These are phyloP conservation scores for Begonia loranthoides DNA, from an alignment of 306 rosid genomes.

Conservation along the genomic window DNA sequence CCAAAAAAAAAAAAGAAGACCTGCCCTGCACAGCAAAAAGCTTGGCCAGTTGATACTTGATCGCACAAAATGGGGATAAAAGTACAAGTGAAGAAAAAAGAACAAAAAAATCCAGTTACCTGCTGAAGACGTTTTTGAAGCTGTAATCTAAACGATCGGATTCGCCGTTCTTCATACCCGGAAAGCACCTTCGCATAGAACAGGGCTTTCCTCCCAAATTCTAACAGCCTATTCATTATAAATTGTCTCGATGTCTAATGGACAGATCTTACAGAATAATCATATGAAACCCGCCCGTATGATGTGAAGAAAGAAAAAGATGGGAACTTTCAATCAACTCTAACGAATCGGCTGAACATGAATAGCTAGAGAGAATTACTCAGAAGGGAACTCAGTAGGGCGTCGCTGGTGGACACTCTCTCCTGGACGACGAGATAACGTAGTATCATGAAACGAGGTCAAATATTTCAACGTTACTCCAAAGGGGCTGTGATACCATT, in stretches of 20 bases:
- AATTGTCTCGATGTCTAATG: background rate
- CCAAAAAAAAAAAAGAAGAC: too few relatives aligned
- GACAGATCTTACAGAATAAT: slow-evolving; percentile 14
- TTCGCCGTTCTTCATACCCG: slow-evolving; percentile 84
- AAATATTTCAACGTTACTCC: too few relatives aligned
- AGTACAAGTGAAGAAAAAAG: too few relatives aligned
- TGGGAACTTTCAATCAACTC: background rate
- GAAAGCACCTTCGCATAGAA: slow-evolving; percentile 69
- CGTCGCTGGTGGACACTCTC: too few relatives aligned
- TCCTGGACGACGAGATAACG: too few relatives aligned
- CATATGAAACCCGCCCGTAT: background rate
- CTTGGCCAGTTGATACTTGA: too few relatives aligned
- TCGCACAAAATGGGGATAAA: too few relatives aligned
- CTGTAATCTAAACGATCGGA: slow-evolving; percentile 46
- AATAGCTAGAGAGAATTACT: background rate
- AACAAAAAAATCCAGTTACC: slow-evolving; percentile 11
- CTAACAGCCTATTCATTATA: slow-evolving; percentile 31
- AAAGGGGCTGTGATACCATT: too few relatives aligned
- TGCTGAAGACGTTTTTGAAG: slow-evolving; percentile 39
- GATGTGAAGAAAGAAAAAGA: too few relatives aligned
- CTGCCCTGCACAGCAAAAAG: too few relatives aligned
- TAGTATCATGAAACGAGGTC: too few relatives aligned
- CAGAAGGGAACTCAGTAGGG: too few relatives aligned
- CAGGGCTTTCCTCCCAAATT: slow-evolving; percentile 55
- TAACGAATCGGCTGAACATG: background rate